Percentiles rank a stretch among this genome's conserved stretches.
phyloP scores from a whole-genome alignment of 2,329 filamentous ascomycete species.

The Periconia macrospinosa region DNA sequence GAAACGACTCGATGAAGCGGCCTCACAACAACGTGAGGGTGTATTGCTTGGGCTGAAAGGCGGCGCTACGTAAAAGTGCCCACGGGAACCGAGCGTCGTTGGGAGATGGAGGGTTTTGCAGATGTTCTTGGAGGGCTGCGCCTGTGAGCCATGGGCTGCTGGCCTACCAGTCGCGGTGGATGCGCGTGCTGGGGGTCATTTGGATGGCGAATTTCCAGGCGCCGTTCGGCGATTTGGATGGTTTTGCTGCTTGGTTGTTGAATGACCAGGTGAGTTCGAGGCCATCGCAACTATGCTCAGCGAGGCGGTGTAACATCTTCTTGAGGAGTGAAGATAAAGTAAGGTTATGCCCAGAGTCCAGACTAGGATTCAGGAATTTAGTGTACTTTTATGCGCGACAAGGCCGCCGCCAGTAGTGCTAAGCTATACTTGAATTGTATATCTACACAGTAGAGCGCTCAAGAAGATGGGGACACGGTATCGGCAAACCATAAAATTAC shows the following conservation, averaged over 20 bases:
- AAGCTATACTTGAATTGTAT: no score
- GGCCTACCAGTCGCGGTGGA: neutral
- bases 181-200: constrained; percentile 3
- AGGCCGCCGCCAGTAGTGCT: no score
- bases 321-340: no score
- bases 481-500: no score
- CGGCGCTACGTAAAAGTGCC: constrained; percentile 6
- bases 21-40: constrained; percentile 8
- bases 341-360: no score
- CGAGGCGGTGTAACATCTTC: no score
- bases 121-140: constrained; percentile 5
- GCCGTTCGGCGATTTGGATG: neutral
- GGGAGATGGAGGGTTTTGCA: constrained; percentile 6
- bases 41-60: constrained; percentile 11
- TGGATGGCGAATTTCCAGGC: neutral
- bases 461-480: no score
- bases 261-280: constrained; percentile 3
- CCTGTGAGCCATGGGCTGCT: neutral
- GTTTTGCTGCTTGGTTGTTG: neutral
- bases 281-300: no score
- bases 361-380: no score
- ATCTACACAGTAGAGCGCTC: no score
- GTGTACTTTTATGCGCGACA: no score
- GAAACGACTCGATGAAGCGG: constrained; percentile 11
- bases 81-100: constrained; percentile 11